A percentile compares a stretch with the other conserved stretches of the same genome.
Evolutionary conservation across 176 grass and related monocot species (phyloP).

Genomic region (Eragrostis nindensis): DNA sequence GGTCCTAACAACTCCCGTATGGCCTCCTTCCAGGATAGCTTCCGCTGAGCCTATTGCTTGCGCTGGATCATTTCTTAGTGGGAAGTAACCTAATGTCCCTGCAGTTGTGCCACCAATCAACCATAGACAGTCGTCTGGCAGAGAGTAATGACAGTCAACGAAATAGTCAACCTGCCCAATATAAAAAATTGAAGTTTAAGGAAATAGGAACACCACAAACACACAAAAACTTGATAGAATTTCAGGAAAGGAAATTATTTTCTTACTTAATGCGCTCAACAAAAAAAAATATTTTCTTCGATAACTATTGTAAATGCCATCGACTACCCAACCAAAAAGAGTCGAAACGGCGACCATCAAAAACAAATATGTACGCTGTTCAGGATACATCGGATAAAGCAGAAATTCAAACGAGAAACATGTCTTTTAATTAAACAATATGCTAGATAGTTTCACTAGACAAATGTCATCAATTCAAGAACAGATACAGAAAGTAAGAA

Average conservation of each 20-base stretch:
- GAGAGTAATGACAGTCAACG: slow-evolving; percentile 88
- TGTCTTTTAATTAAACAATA: background rate
- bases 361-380: background rate
- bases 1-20: slow-evolving; percentile 73
- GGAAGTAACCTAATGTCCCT: slow-evolving; percentile 87
- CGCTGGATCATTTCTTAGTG: slow-evolving; percentile 44
- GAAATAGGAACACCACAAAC: background rate
- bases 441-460: background rate
- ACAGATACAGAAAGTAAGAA: background rate
- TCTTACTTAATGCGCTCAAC: background rate
- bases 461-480: background rate
- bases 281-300: background rate
- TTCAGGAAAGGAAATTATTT: background rate
- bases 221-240: background rate
- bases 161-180: slow-evolving; percentile 85
- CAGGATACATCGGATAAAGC: background rate
- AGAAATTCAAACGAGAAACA: background rate
- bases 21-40: slow-evolving; percentile 85
- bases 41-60: slow-evolving; percentile 54
- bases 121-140: slow-evolving; percentile 68
- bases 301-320: background rate
- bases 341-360: background rate
- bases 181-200: background rate
- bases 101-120: slow-evolving; percentile 69
- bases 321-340: background rate